These are phyloP conservation scores for Stagonosporopsis tanaceti DNA, from an alignment of 2,329 filamentous ascomycete species.

Conservation along the genomic window DNA sequence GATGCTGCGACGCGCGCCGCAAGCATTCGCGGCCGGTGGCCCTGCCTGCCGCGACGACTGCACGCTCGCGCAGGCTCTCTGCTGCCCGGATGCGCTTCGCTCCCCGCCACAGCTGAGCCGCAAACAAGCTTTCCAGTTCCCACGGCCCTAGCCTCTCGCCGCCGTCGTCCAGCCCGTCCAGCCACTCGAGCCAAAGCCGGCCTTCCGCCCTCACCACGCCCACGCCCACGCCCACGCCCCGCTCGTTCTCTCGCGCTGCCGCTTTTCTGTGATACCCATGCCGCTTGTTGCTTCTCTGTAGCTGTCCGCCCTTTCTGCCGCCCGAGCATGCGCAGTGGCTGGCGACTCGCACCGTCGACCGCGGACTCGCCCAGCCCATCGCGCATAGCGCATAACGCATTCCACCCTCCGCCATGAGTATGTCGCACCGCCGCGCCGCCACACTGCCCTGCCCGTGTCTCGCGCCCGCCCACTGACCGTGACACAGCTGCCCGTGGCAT, in stretches of 20 bases:
- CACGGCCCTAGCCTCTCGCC: background rate
- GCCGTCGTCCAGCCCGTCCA: slow-evolving; percentile 10
- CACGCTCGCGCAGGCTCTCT: background rate
- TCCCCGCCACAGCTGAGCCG: slow-evolving; percentile 1
- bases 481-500: slow-evolving; percentile 45
- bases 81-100: background rate
- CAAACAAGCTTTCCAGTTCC: background rate
- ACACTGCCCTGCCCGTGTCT: slow-evolving; percentile 5
- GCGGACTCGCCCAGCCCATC: slow-evolving; percentile 15
- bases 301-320: background rate
- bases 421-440: slow-evolving; percentile 18
- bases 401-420: slow-evolving; percentile 48
- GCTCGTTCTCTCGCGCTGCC: background rate
- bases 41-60: too few species aligned
- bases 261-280: background rate
- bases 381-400: slow-evolving; percentile 7
- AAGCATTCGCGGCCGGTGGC: too few species aligned
- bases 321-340: slow-evolving; percentile 27
- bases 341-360: slow-evolving; percentile 5
- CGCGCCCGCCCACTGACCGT: slow-evolving; percentile 20
- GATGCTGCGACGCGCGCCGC: too few species aligned
- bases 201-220: slow-evolving; percentile 8
- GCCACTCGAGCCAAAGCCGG: slow-evolving; percentile 17
- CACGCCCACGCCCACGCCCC: slow-evolving; percentile 8
- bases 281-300: background rate